phyloP scores from a whole-genome alignment of 1,139 yeast genomes.

The Hemisphaericaspora xylanilytica region DNA sequence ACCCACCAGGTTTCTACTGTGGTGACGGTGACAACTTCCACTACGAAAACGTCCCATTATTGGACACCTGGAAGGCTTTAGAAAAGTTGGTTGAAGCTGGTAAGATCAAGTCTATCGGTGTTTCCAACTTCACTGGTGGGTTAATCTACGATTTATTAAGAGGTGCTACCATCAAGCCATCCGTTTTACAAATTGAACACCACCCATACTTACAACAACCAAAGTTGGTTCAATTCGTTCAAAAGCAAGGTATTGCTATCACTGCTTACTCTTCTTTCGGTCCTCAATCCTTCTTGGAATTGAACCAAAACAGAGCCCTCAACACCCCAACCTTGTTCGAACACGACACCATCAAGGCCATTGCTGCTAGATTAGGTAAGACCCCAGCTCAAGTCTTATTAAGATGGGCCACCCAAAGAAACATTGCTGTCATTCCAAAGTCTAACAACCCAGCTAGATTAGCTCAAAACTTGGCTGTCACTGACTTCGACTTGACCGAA shows the following conservation, averaged over 20 bases:
- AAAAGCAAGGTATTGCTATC: conserved; percentile 60
- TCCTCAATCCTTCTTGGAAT: conserved; percentile 66
- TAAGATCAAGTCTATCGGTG: conserved; percentile 72
- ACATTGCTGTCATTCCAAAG: conserved; percentile 71
- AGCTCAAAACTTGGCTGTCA: conserved; percentile 53
- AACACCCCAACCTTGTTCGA: conserved; percentile 55
- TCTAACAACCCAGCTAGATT: conserved; percentile 64
- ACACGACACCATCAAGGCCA: conserved; percentile 47
- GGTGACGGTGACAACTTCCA: conserved; percentile 57
- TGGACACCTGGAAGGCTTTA: conserved; percentile 78
- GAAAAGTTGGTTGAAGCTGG: conserved; percentile 60
- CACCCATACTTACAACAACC: conserved; percentile 88
- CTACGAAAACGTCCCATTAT: conserved; percentile 67
- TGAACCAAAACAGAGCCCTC: conserved; percentile 52
- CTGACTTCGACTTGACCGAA: conserved; percentile 52
- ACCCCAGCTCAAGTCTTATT: conserved; percentile 63
- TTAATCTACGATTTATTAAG: conserved; percentile 72
- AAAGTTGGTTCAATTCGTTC: conserved; percentile 60
- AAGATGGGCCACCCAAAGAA: conserved; percentile 81
- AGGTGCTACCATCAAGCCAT: conserved; percentile 71
- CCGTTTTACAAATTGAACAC: conserved; percentile 84
- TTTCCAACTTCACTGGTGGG: conserved; percentile 76
- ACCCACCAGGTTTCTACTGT: conserved; percentile 73
- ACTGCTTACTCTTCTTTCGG: conserved; percentile 89
- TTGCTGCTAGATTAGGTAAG: conserved; percentile 55